phyloP scores from a whole-genome alignment of 768 basidiomycete species.

The Kwoniella heveanensis region DNA sequence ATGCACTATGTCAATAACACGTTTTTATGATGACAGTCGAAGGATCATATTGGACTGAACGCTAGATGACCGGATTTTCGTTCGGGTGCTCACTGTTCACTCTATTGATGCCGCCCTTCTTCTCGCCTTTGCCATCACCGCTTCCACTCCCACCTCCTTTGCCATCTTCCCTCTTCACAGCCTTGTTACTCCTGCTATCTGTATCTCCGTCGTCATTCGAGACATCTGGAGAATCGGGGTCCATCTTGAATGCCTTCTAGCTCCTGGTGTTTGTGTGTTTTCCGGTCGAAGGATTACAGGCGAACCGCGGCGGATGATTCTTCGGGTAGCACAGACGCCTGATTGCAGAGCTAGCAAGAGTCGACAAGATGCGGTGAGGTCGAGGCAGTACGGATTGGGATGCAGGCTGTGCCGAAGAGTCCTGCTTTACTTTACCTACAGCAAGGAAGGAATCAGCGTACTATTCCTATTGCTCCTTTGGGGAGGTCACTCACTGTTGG shows the following conservation, averaged over 20 bases:
- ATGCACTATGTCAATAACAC: conserved; percentile 9
- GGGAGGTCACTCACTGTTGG: too few relatives aligned
- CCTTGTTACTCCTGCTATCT: conserved; percentile 6
- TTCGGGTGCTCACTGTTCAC: conserved; percentile 52
- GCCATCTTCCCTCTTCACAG: conserved; percentile 29
- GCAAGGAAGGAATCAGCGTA: too few relatives aligned
- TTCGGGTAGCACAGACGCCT: too few relatives aligned
- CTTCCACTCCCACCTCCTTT: conserved; percentile 5
- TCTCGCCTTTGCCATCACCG: conserved; percentile 28
- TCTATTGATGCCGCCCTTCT: conserved; percentile 53
- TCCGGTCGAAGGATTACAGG: too few relatives aligned
- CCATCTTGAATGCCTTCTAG: conserved; percentile 7
- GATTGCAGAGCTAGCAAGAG: too few relatives aligned
- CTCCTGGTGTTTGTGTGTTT: neutral
- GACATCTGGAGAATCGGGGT: conserved; percentile 16
- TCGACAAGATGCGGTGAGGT: too few relatives aligned
- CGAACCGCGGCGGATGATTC: too few relatives aligned
- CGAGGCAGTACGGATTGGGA: too few relatives aligned
- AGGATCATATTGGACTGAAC: neutral
- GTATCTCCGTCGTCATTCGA: conserved; percentile 14
- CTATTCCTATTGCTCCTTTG: too few relatives aligned
- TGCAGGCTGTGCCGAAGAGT: too few relatives aligned
- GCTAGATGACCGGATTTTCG: conserved; percentile 1
- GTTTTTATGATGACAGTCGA: too few relatives aligned
- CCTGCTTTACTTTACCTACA: too few relatives aligned